Evolutionary conservation across 768 basidiomycete species (phyloP), one percentile per base, ranked within the genome.

Genomic region (Suillus tomentosus): DNA sequence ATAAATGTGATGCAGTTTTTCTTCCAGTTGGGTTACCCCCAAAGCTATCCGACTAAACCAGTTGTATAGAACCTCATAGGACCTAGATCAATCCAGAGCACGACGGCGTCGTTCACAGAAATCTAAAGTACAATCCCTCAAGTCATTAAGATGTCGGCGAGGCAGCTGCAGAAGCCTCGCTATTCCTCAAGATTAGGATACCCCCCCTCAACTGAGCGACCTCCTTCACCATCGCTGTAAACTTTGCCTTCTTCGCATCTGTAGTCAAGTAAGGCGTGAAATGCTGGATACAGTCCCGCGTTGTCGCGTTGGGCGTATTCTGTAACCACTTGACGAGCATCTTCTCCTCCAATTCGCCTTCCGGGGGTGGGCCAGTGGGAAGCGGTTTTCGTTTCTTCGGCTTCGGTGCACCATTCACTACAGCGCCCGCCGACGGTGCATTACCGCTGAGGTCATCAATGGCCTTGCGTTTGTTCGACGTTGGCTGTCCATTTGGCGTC

Each of bases 161-260:
- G 54, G 67, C 65, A 63, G 65, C 64, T 42, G 67, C 67, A 62
- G 75, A 70, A 31, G 70, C 76, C 51, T 73, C 76, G 14, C 74
- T 75, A 67, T 76, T 80, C 68, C 85, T 79, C 71, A 91, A 75
- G 19, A 86, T 79, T 59, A 94, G 77, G 36, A 86, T 79, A 45
- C 88, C 88, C 51, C 82, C 82, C 78, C 86, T 89, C 75, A 93
- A 73, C 73, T 84, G 81, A 22, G 92, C 92, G 53, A 92, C 87
- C 75, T 92, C 87, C 79, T 90, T 88, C 54, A 94, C 88, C 75
- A 94, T 81, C 11, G 81, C 83, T n/a, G 91, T 90, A 71, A 94
- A 92, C 74, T 82, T 86, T 56, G 75, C 72, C 82, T 92, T 92
- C 80, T 87, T 89, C 67, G 81, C 83, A 56, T 82, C 82, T 69